phyloP scores from a whole-genome alignment of 2,329 filamentous ascomycete species.

The Aciculosporium take region DNA sequence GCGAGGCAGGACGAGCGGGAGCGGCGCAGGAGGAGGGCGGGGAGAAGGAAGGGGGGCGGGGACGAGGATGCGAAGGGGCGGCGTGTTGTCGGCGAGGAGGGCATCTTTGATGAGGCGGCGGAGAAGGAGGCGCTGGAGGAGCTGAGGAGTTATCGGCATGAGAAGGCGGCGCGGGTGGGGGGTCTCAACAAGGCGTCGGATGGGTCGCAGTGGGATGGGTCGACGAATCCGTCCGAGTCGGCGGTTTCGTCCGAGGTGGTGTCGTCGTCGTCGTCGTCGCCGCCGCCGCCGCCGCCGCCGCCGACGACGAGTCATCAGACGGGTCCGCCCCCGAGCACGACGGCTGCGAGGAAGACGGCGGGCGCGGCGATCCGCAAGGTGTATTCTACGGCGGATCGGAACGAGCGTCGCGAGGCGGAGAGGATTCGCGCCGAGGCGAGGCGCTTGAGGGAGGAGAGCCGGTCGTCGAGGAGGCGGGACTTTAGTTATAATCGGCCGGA shows the following conservation, averaged over 20 bases:
- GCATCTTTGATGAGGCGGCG: conserved; percentile 47
- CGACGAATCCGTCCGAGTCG: conserved; percentile 50
- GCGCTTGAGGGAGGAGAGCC: conserved; percentile 38
- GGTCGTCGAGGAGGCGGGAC: conserved; percentile 29
- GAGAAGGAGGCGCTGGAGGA: conserved; percentile 52
- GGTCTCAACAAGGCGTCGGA: conserved; percentile 77
- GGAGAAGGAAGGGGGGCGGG: conserved; percentile 26
- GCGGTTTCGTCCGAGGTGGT: conserved; percentile 46
- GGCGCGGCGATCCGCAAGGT: conserved; percentile 39
- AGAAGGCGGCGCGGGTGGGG: conserved; percentile 74
- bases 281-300: conserved; percentile 41
- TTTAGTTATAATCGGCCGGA: conserved; percentile 38
- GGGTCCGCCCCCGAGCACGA: too few relatives aligned
- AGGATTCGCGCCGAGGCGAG: conserved; percentile 42
- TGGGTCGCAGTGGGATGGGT: conserved; percentile 65
- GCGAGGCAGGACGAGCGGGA: conserved; percentile 36
- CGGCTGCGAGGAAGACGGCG: conserved; percentile 24
- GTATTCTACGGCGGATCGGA: conserved; percentile 45
- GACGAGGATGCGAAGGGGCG: too few relatives aligned
- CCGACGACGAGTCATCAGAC: conserved; percentile 42
- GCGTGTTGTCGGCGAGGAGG: conserved; percentile 42
- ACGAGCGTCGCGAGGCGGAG: conserved; percentile 35
- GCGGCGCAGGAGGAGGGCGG: conserved; percentile 13
- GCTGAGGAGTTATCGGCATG: conserved; percentile 70
- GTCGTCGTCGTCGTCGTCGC: conserved; percentile 40